Conservation (phyloP, 2,329 filamentous ascomycete species). For the Colletotrichum tropicale region DNA sequence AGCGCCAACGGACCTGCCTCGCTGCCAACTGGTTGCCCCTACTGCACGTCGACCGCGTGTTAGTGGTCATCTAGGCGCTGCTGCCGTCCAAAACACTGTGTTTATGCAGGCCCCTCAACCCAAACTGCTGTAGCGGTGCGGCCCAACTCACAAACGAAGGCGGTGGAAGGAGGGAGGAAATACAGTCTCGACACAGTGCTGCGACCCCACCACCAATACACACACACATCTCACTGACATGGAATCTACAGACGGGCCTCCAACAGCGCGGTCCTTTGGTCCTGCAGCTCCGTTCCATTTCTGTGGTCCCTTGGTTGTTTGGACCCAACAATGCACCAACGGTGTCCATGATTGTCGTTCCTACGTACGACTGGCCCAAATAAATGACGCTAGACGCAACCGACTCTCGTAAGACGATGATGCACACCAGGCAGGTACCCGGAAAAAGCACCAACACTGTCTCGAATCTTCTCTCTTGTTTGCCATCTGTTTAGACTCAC, state of each 20-base stretch:
- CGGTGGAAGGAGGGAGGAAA: neutral
- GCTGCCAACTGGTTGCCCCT: neutral
- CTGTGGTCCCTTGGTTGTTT: neutral
- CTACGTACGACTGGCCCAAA: neutral
- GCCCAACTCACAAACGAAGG: neutral
- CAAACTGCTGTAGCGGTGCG: neutral
- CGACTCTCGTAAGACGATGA: constrained; percentile 16
- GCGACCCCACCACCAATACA: neutral
- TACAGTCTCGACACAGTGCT: neutral
- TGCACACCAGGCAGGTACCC: constrained; percentile 1
- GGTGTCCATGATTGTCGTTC: neutral
- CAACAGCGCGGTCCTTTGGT: neutral
- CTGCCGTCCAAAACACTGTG: neutral
- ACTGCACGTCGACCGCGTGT: neutral
- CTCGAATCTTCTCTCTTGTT: neutral
- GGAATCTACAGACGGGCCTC: neutral
- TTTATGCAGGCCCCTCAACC: neutral
- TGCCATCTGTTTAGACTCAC: neutral
- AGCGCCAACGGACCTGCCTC: neutral
- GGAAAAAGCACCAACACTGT: neutral
- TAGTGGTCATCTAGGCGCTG: constrained; percentile 4
- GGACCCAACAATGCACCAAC: neutral
- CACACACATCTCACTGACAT: neutral
- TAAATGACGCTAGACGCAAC: neutral
- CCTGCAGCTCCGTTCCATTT: neutral